Evolutionary conservation across 495 filamentous ascomycete genomes (phyloP).

Genomic region (Penicillium bovifimosum): DNA sequence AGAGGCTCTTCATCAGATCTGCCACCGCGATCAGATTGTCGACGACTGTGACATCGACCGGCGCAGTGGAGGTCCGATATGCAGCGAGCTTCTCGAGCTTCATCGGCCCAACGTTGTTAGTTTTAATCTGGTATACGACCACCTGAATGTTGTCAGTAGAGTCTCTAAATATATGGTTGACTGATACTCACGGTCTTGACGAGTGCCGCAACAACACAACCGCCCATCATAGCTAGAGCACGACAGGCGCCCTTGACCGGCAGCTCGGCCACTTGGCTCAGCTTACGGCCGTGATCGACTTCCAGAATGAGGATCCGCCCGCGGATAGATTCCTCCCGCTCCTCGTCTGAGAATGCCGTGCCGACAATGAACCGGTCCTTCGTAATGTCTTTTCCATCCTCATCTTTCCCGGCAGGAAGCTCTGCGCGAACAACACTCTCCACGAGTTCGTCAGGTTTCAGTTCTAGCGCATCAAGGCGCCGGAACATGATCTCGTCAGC

Average conservation of each 20-base stretch:
- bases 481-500: constrained; percentile 56
- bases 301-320: constrained; percentile 84
- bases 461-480: constrained; percentile 44
- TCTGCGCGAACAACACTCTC: constrained; percentile 79
- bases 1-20: constrained; percentile 91
- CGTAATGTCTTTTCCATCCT: constrained; percentile 27
- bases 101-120: constrained; percentile 40
- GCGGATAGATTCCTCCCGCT: constrained; percentile 41
- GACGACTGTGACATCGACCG: constrained; percentile 71
- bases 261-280: constrained; percentile 61
- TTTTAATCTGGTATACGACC: constrained; percentile 52
- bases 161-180: background rate
- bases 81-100: constrained; percentile 60
- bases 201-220: constrained; percentile 76
- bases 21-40: constrained; percentile 71
- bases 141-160: constrained; percentile 31
- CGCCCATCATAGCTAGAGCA: constrained; percentile 65
- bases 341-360: constrained; percentile 69
- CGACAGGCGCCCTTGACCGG: constrained; percentile 71
- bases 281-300: constrained; percentile 63
- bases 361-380: constrained; percentile 84
- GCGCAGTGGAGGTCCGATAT: constrained; percentile 79
- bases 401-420: constrained; percentile 56
- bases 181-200: constrained; percentile 68
- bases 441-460: constrained; percentile 67